These are phyloP conservation scores for Teunomyces panamensis DNA, from an alignment of 805 yeast genomes.

Conservation along the genomic window DNA sequence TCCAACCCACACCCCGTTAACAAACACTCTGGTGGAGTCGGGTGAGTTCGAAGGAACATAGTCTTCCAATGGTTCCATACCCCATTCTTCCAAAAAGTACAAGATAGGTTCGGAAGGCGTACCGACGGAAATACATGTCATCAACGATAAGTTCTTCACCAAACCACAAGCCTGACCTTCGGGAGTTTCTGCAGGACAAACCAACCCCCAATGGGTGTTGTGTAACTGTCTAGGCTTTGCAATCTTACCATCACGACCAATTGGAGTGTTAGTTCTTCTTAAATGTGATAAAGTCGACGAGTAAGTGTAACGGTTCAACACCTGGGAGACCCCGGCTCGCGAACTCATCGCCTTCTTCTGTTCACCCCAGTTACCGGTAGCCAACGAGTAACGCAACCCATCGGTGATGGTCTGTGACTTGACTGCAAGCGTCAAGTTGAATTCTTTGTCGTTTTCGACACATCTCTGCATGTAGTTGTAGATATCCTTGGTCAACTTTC, in stretches of 20 bases:
- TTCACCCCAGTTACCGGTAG: slow-evolving; percentile 99
- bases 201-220: slow-evolving; percentile 99
- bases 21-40: slow-evolving; percentile 89
- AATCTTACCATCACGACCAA: slow-evolving; percentile 98
- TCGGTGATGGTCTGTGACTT: slow-evolving; percentile 96
- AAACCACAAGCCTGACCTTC: slow-evolving; percentile 99
- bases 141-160: slow-evolving; percentile 91
- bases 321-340: slow-evolving; percentile 99
- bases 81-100: slow-evolving; percentile 96
- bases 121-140: slow-evolving; percentile 98
- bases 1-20: slow-evolving; percentile 99
- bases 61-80: slow-evolving; percentile 96
- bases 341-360: slow-evolving; percentile 99
- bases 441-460: slow-evolving; percentile 96
- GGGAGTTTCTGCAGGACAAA: slow-evolving; percentile 99
- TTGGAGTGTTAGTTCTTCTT: slow-evolving; percentile 98
- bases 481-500: slow-evolving; percentile 93
- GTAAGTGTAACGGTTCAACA: slow-evolving; percentile 94
- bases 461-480: slow-evolving; percentile 98
- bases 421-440: slow-evolving; percentile 93
- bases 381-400: slow-evolving; percentile 94
- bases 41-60: slow-evolving; percentile 90
- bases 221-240: slow-evolving; percentile 99
- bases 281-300: slow-evolving; percentile 98
- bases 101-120: slow-evolving; percentile 94